Evolutionary conservation across 2,329 filamentous ascomycete genomes (phyloP).

Genomic region (Fusarium sp.): DNA sequence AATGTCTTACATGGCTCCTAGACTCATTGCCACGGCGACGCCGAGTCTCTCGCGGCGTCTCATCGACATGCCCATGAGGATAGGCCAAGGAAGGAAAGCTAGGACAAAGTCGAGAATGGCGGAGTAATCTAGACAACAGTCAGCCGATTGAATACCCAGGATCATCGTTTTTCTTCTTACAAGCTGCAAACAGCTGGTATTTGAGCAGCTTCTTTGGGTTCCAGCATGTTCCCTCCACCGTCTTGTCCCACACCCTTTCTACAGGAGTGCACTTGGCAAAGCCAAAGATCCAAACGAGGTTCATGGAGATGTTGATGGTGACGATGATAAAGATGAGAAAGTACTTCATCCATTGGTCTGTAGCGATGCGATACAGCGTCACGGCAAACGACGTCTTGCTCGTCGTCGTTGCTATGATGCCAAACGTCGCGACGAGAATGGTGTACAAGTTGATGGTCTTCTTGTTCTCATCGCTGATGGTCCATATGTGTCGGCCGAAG

Average conservation of each 20-base stretch:
- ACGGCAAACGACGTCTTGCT: constrained; percentile 55
- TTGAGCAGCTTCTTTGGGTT: constrained; percentile 39
- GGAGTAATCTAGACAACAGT: constrained; percentile 47
- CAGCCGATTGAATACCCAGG: background rate
- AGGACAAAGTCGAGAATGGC: constrained; percentile 50
- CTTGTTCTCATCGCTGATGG: constrained; percentile 40
- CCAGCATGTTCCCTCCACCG: constrained; percentile 48
- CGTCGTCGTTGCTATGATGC: constrained; percentile 50
- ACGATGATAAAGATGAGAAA: constrained; percentile 50
- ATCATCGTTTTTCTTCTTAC: constrained; percentile 26
- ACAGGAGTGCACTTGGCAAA: constrained; percentile 49
- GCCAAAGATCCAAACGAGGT: constrained; percentile 51
- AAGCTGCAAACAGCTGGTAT: constrained; percentile 49
- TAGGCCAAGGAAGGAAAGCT: constrained; percentile 50
- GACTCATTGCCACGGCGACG: constrained; percentile 52
- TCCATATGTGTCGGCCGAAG: constrained; percentile 41
- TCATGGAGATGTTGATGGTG: constrained; percentile 50
- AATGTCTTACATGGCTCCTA: constrained; percentile 48
- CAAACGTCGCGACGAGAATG: constrained; percentile 46
- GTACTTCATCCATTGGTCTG: constrained; percentile 42
- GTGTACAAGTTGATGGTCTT: constrained; percentile 44
- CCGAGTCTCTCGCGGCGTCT: constrained; percentile 49
- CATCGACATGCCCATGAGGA: constrained; percentile 50
- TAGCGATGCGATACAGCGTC: constrained; percentile 50
- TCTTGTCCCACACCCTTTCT: constrained; percentile 42